A percentile compares a stretch with the other conserved stretches of the same genome.
These are phyloP conservation scores for Penicillium chermesinum DNA, from an alignment of 495 filamentous ascomycete genomes.

Conservation along the genomic window DNA sequence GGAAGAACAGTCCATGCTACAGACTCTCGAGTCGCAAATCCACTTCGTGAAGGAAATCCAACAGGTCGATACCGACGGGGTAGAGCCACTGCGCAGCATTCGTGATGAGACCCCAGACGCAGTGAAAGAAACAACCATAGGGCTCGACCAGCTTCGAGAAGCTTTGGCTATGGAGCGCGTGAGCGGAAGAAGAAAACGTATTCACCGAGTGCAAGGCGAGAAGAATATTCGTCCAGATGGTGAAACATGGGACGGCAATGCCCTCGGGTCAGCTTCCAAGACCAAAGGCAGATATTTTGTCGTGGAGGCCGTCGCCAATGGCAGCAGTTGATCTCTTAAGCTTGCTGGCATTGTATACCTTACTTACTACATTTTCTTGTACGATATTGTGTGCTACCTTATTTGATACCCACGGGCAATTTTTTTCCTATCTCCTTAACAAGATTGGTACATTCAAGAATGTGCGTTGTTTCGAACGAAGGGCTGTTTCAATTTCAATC, in stretches of 20 bases:
- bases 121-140: slow-evolving; percentile 49
- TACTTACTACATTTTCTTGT: slow-evolving; percentile 9
- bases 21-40: slow-evolving; percentile 74
- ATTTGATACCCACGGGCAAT: neutral
- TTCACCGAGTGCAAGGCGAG: slow-evolving; percentile 31
- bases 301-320: slow-evolving; percentile 53
- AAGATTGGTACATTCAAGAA: too few relatives aligned
- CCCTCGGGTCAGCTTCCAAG: slow-evolving; percentile 58
- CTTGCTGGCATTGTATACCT: neutral
- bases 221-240: slow-evolving; percentile 34
- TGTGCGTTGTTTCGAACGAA: too few relatives aligned
- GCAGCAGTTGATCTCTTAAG: slow-evolving; percentile 5
- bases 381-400: slow-evolving; percentile 1
- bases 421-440: neutral
- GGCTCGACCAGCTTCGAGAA: slow-evolving; percentile 45
- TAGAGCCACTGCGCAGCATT: slow-evolving; percentile 70
- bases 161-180: slow-evolving; percentile 50
- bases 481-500: too few relatives aligned
- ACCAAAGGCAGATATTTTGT: slow-evolving; percentile 73
- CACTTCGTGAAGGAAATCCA: slow-evolving; percentile 85
- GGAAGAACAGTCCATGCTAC: slow-evolving; percentile 60
- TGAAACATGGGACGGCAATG: slow-evolving; percentile 58
- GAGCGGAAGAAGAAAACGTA: slow-evolving; percentile 46
- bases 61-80: slow-evolving; percentile 63
- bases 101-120: slow-evolving; percentile 69